Evolutionary conservation across 2,329 filamentous ascomycete species (phyloP).

Genomic region (Cladosporium sp.): DNA sequence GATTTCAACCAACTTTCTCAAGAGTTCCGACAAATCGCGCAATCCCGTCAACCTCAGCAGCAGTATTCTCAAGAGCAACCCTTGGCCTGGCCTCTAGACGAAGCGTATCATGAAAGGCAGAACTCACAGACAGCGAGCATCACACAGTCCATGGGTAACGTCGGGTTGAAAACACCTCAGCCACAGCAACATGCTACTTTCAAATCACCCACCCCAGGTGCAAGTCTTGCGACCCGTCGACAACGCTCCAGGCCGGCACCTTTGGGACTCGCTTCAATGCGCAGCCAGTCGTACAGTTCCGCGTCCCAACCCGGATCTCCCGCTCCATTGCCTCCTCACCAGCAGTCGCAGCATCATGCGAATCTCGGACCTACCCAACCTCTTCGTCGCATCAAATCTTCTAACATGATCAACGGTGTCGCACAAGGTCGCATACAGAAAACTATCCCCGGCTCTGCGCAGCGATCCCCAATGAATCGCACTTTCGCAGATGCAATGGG

Average conservation of each 20-base stretch:
- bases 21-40: conserved; percentile 35
- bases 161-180: conserved; percentile 37
- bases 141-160: conserved; percentile 38
- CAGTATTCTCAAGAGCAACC: conserved; percentile 33
- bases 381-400: conserved; percentile 51
- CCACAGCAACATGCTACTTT: conserved; percentile 31
- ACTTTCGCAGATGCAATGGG: conserved; percentile 50
- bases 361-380: conserved; percentile 58
- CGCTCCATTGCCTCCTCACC: conserved; percentile 22
- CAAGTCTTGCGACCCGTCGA: conserved; percentile 43
- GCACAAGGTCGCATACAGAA: conserved; percentile 50
- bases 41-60: conserved; percentile 23
- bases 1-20: conserved; percentile 36
- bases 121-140: conserved; percentile 36
- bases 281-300: conserved; percentile 42
- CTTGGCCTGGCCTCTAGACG: conserved; percentile 35
- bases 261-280: conserved; percentile 42
- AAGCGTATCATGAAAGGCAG: conserved; percentile 31
- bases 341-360: conserved; percentile 57
- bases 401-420: conserved; percentile 44
- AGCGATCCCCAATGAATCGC: conserved; percentile 49
- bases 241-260: conserved; percentile 43
- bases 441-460: conserved; percentile 44
- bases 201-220: conserved; percentile 40
- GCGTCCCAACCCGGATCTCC: conserved; percentile 44